Conservation (phyloP, 495 filamentous ascomycete species). For the Daldinia vernicosa region DNA sequence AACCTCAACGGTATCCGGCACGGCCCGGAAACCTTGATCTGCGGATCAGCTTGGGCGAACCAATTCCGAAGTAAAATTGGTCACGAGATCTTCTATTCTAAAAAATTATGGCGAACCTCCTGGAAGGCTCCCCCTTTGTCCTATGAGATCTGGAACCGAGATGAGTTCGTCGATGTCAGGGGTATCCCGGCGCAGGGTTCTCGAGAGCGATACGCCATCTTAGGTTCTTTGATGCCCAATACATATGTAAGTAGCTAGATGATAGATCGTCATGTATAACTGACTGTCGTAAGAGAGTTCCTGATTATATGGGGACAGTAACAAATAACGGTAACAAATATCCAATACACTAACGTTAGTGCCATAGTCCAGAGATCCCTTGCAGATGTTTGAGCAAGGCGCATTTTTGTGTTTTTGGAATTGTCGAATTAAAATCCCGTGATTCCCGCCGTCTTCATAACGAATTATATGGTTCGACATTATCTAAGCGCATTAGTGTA, state of each 20-base stretch:
- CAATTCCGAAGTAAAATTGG: slow-evolving; percentile 20
- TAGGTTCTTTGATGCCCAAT: slow-evolving; percentile 30
- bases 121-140: slow-evolving; percentile 19
- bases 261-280: slow-evolving; percentile 4
- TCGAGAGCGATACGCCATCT: slow-evolving; percentile 8
- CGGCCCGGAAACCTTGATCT: slow-evolving; percentile 34
- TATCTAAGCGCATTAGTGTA: too few species aligned
- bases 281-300: slow-evolving; percentile 19
- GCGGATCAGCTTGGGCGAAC: slow-evolving; percentile 10
- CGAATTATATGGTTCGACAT: not conserved
- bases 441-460: not conserved
- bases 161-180: slow-evolving; percentile 16
- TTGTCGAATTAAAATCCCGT: slow-evolving; percentile 15
- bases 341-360: too few species aligned
- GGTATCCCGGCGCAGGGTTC: slow-evolving; percentile 17
- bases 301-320: slow-evolving; percentile 27
- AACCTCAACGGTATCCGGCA: slow-evolving; percentile 17
- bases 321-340: not conserved
- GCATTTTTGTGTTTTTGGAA: not conserved
- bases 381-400: slow-evolving; percentile 1
- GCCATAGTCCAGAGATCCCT: slow-evolving; percentile 10
- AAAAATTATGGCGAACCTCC: not conserved
- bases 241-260: too few species aligned
- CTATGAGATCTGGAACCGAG: slow-evolving; percentile 15
- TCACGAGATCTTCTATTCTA: slow-evolving; percentile 2